Evolutionary conservation across 345 rosid genomes (phyloP).

Genomic region (Dipteronia sinensis): DNA sequence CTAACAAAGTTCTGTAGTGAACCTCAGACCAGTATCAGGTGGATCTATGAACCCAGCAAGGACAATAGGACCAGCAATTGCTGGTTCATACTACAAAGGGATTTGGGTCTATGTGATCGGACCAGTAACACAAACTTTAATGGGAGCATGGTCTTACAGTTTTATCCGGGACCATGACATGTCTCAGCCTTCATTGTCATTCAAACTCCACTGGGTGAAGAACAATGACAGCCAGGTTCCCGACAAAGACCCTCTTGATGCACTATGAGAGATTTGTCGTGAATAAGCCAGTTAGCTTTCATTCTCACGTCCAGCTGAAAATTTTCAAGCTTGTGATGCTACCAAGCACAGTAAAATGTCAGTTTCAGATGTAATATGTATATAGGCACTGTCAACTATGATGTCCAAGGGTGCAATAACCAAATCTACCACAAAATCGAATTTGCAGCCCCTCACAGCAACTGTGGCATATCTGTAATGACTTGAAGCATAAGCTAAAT

Average conservation of each 20-base stretch:
- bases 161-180: slow-evolving; percentile 34
- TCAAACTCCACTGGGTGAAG: slow-evolving; percentile 28
- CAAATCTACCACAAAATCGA: not conserved
- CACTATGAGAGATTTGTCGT: not conserved
- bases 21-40: slow-evolving; percentile 49
- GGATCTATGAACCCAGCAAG: slow-evolving; percentile 71
- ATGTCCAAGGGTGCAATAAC: not conserved
- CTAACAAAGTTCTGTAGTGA: slow-evolving; percentile 22
- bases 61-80: slow-evolving; percentile 53
- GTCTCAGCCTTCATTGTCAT: slow-evolving; percentile 29
- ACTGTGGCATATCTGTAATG: not conserved
- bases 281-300: not conserved
- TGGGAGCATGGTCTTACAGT: slow-evolving; percentile 44
- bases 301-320: not conserved
- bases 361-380: not conserved
- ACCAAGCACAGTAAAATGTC: not conserved
- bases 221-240: slow-evolving; percentile 18
- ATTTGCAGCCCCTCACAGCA: not conserved
- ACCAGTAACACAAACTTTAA: slow-evolving; percentile 45
- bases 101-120: slow-evolving; percentile 57
- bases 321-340: not conserved
- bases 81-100: slow-evolving; percentile 46
- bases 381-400: not conserved
- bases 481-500: not conserved
- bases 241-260: slow-evolving; percentile 20